Evolutionary conservation across 2,329 filamentous ascomycete genomes (phyloP).

Genomic region (Orbilia oligospora): DNA sequence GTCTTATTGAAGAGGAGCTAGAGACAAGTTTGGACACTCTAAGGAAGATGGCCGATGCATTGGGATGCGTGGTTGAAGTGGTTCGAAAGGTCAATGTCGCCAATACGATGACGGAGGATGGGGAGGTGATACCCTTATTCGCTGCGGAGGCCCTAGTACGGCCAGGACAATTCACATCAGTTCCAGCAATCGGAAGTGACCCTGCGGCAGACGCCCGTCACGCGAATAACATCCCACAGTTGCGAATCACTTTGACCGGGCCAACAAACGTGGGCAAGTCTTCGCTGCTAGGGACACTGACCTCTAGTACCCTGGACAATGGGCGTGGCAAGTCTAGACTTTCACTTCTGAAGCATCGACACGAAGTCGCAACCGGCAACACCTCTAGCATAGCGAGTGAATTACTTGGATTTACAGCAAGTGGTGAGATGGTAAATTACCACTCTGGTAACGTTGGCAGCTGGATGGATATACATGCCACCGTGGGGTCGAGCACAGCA

Average conservation of each 20-base stretch:
- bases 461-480: slow-evolving; percentile 93
- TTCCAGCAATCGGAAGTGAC: slow-evolving; percentile 6
- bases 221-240: slow-evolving; percentile 73
- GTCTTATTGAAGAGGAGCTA: slow-evolving; percentile 90
- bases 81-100: slow-evolving; percentile 87
- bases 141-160: slow-evolving; percentile 92
- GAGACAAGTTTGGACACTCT: slow-evolving; percentile 89
- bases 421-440: slow-evolving; percentile 80
- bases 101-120: slow-evolving; percentile 69
- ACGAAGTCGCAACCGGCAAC: slow-evolving; percentile 90
- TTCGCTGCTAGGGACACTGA: slow-evolving; percentile 87
- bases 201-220: slow-evolving; percentile 22
- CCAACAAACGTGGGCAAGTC: slow-evolving; percentile 94
- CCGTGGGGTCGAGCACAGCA: slow-evolving; percentile 69
- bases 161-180: slow-evolving; percentile 73
- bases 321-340: slow-evolving; percentile 90
- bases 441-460: slow-evolving; percentile 87
- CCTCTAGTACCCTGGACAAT: slow-evolving; percentile 90
- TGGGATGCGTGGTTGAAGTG: slow-evolving; percentile 88
- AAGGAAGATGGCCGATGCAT: slow-evolving; percentile 88
- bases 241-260: slow-evolving; percentile 88
- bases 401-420: slow-evolving; percentile 82
- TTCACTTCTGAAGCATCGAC: slow-evolving; percentile 89
- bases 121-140: slow-evolving; percentile 77
- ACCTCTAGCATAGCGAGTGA: slow-evolving; percentile 97